Evolutionary conservation across 192 early-diverging fungal genomes (phyloP).

Genomic region (Podila clonocystis): DNA sequence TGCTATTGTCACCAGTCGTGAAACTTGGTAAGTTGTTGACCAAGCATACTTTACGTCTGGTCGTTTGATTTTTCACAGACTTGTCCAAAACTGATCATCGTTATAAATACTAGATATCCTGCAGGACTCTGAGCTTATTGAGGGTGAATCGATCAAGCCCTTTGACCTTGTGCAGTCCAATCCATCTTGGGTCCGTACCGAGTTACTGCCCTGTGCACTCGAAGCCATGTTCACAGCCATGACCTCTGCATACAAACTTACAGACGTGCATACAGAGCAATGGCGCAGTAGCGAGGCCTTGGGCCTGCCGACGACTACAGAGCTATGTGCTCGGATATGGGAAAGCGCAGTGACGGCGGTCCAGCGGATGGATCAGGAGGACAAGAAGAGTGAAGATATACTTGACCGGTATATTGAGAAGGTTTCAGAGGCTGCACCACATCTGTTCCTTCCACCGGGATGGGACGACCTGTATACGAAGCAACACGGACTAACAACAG

Average conservation of each 20-base stretch:
- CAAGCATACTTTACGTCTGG: neutral
- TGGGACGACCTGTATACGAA: neutral
- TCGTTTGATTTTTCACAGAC: neutral
- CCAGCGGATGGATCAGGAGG: neutral
- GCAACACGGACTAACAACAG: neutral
- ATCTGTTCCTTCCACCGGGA: neutral
- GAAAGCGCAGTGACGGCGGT: neutral
- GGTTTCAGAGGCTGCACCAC: neutral
- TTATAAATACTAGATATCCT: neutral
- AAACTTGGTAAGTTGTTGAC: neutral
- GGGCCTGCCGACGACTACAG: neutral
- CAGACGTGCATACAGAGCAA: neutral
- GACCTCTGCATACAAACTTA: neutral
- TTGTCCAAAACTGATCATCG: too few species aligned
- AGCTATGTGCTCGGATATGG: neutral
- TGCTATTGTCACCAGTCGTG: neutral
- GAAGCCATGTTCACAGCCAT: neutral
- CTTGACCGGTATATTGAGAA: neutral
- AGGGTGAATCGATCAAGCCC: neutral
- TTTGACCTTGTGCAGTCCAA: neutral
- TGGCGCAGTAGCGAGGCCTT: neutral
- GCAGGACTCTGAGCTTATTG: neutral
- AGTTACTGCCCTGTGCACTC: neutral
- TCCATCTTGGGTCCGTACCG: neutral
- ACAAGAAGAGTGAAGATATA: neutral